phyloP scores from a whole-genome alignment of 768 basidiomycete species.

The Imleria badia region DNA sequence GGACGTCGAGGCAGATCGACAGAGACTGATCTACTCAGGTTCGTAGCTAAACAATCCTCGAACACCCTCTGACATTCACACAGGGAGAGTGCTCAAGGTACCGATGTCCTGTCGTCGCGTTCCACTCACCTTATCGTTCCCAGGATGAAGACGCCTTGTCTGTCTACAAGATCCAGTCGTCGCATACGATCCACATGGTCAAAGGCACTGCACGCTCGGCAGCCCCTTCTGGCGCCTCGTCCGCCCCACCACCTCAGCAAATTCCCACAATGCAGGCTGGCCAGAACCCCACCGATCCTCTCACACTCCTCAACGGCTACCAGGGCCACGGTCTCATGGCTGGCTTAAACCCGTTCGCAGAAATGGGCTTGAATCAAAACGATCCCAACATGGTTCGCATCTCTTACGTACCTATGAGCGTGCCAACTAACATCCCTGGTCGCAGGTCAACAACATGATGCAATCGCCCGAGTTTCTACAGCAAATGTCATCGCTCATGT shows the following conservation, averaged over 20 bases:
- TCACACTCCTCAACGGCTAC: conserved; percentile 79
- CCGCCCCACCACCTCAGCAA: conserved; percentile 40
- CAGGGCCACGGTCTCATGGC: conserved; percentile 78
- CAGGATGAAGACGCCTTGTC: conserved; percentile 83
- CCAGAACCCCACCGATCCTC: conserved; percentile 84
- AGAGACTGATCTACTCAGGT: conserved; percentile 93
- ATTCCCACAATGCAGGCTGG: conserved; percentile 89
- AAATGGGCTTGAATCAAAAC: conserved; percentile 86
- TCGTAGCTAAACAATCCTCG: conserved; percentile 22
- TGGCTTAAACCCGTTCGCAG: conserved; percentile 89
- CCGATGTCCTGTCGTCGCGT: neutral
- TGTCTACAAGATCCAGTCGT: conserved; percentile 86
- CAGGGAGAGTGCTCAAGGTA: conserved; percentile 77
- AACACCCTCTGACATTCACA: neutral
- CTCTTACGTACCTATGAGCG: conserved; percentile 1
- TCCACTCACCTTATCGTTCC: conserved; percentile 6
- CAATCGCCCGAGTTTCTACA: conserved; percentile 80
- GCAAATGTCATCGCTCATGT: conserved; percentile 86
- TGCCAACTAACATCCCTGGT: neutral
- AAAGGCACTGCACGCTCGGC: conserved; percentile 66
- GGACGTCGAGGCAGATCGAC: conserved; percentile 82
- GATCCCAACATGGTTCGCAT: conserved; percentile 88
- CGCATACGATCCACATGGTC: conserved; percentile 92
- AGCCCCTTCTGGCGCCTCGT: conserved; percentile 35
- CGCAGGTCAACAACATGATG: conserved; percentile 81